A percentile compares a stretch with the other conserved stretches of the same genome.
These are phyloP conservation scores for Cylindrotheca fusiformis DNA, from an alignment of 108 stramenopile species.

Conservation along the genomic window DNA sequence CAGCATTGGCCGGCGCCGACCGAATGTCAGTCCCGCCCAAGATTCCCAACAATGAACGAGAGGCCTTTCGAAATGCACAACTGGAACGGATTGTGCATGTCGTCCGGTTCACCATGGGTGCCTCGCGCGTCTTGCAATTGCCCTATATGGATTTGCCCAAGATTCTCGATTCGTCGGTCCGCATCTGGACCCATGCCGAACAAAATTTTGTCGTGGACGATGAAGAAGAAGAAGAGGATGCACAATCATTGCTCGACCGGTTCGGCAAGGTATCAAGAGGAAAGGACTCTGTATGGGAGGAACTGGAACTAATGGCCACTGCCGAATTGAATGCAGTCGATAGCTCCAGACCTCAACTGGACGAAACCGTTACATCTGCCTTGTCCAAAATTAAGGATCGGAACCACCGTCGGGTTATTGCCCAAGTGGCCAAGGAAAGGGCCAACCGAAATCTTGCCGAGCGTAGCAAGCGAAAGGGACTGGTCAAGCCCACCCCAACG, in stretches of 20 bases:
- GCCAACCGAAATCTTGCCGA: conserved; percentile 44
- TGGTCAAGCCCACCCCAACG: conserved; percentile 32
- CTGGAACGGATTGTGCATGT: conserved; percentile 48
- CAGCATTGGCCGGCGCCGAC: conserved; percentile 72
- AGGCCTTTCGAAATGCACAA: conserved; percentile 23
- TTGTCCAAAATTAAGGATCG: conserved; percentile 53
- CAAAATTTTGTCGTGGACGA: conserved; percentile 17
- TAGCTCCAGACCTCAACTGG: conserved; percentile 19
- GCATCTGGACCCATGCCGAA: conserved; percentile 41
- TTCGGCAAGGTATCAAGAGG: conserved; percentile 38
- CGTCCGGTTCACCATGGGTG: conserved; percentile 39
- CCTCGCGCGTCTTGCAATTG: conserved; percentile 64
- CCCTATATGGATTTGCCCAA: conserved; percentile 67
- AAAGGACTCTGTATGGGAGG: conserved; percentile 55
- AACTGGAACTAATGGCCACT: conserved; percentile 53
- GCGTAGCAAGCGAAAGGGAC: conserved; percentile 58
- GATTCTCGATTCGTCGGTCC: conserved; percentile 60
- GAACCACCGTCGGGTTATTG: conserved; percentile 54
- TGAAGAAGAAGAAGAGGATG: conserved; percentile 26
- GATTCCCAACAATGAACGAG: conserved; percentile 20
- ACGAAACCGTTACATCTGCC: conserved; percentile 32
- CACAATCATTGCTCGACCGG: background rate
- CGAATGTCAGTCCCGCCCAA: conserved; percentile 55
- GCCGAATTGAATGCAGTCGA: conserved; percentile 55
- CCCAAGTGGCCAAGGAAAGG: conserved; percentile 75